Evolutionary conservation across 345 rosid genomes (phyloP).

Genomic region (Populus simonii): DNA sequence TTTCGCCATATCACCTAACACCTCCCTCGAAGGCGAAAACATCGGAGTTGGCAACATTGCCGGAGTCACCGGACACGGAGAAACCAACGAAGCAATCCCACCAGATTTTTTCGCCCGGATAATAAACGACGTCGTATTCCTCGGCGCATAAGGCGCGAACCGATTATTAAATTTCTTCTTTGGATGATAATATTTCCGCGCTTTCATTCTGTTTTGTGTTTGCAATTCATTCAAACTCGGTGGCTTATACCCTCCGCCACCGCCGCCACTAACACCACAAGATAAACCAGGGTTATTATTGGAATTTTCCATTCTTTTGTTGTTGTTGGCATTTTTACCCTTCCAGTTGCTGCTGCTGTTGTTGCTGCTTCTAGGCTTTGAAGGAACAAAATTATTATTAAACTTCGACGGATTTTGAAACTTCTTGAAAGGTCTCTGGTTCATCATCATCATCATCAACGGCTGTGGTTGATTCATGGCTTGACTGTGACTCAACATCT

Average conservation of each 20-base stretch:
- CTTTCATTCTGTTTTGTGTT: constrained; percentile 66
- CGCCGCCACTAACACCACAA: constrained; percentile 12
- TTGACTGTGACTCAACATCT: constrained; percentile 18
- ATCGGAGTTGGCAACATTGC: constrained; percentile 82
- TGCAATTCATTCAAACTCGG: constrained; percentile 84
- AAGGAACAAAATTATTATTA: constrained; percentile 22
- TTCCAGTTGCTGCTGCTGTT: constrained; percentile 48
- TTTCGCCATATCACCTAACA: constrained; percentile 88
- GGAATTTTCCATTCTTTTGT: constrained; percentile 43
- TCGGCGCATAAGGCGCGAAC: constrained; percentile 89
- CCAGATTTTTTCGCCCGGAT: constrained; percentile 89
- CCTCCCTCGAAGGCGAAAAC: constrained; percentile 82
- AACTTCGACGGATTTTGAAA: constrained; percentile 21
- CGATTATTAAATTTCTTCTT: constrained; percentile 61
- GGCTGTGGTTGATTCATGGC: constrained; percentile 39
- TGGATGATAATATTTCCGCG: constrained; percentile 63
- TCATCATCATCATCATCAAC: constrained; percentile 54
- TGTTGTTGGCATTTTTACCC: constrained; percentile 52
- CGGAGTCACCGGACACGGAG: constrained; percentile 91
- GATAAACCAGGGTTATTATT: constrained; percentile 17
- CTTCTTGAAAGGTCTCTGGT: constrained; percentile 23
- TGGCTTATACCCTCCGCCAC: constrained; percentile 58
- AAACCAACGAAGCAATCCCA: constrained; percentile 89
- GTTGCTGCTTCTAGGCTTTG: constrained; percentile 24
- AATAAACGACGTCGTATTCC: constrained; percentile 82